Base-by-base conservation (phyloP, 2,329 filamentous ascomycete genomes). In the Exophiala phaeomuriformis region DNA sequence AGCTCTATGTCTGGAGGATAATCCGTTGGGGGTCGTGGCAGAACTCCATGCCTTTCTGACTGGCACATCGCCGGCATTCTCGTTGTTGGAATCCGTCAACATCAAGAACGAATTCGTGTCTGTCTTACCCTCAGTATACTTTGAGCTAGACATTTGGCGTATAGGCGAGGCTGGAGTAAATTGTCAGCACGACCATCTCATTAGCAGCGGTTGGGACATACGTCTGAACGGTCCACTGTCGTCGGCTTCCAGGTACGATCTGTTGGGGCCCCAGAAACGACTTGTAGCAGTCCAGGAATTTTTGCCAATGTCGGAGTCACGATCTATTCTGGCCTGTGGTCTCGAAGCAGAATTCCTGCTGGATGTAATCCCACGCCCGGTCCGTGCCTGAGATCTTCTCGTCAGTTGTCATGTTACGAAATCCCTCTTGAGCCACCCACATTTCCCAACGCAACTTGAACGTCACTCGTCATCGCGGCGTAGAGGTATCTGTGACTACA, bases 251-350 rank as follows among this genome's bases (percentile, higher is more conserved):
- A 71, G 71, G 55, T 76, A 71, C 10, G 74, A 74, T 67, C 69
- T 68, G 35, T 49, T 53, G 57, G 71, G 77, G 8, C 73, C 73
- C 80, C 80, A 82, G 40, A 82, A 78, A 32, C 70, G 74, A 66
- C 66, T 63, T 66, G 52, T 41, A 31, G 55, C 27, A 39, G 72
- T 69, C 74, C 72, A 70, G 61, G 68, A 70, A 33, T 69, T 60
- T 52, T 71, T 73, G 40, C 68, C 68, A 59, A 66, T 67, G 12
- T 70, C 69, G 63, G 76, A 76, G n/a, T 70, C 67, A 51, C 71
- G 70, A 5, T 68, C 67, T 53, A 75, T 68, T 48, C 65, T 41
- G 33, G 52, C 19, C 12, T 42, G 42, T 42, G 53, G 45, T 49
- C 49, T 58, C 28, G 53, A 53, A 9, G 52, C 48, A 27, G 55